phyloP scores from a whole-genome alignment of 2,329 filamentous ascomycete genomes.

The Aspergillus eucalypticola region DNA sequence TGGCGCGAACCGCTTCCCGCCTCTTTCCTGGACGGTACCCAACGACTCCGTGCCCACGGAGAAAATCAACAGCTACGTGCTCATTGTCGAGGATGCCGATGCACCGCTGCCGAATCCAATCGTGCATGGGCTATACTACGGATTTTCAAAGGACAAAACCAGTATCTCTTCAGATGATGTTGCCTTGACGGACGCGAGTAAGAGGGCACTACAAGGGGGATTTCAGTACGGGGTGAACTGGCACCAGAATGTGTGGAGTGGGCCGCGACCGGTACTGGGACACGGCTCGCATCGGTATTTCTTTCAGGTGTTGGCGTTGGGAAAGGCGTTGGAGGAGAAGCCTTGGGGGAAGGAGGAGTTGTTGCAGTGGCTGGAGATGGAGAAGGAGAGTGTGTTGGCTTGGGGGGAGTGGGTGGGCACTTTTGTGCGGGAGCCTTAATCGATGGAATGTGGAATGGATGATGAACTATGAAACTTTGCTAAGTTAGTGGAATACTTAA shows the following conservation, averaged over 20 bases:
- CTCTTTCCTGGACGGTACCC: slow-evolving; percentile 36
- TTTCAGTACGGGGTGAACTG: slow-evolving; percentile 50
- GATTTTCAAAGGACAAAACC: slow-evolving; percentile 38
- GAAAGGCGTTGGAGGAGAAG: slow-evolving; percentile 44
- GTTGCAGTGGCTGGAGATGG: slow-evolving; percentile 45
- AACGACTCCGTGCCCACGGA: slow-evolving; percentile 37
- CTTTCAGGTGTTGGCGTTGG: slow-evolving; percentile 52
- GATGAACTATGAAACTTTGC: not conserved
- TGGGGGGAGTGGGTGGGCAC: slow-evolving; percentile 53
- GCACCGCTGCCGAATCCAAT: slow-evolving; percentile 49
- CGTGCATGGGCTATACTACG: slow-evolving; percentile 47
- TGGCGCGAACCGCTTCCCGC: not conserved
- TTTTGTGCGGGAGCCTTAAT: slow-evolving; percentile 41
- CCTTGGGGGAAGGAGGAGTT: slow-evolving; percentile 45
- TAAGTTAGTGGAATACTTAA: not conserved
- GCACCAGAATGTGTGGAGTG: slow-evolving; percentile 44
- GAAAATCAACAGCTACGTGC: slow-evolving; percentile 36
- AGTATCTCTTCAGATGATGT: slow-evolving; percentile 35
- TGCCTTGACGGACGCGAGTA: slow-evolving; percentile 34
- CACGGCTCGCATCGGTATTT: slow-evolving; percentile 57
- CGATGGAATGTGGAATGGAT: not conserved
- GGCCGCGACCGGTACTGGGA: slow-evolving; percentile 51
- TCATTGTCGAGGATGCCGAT: slow-evolving; percentile 52
- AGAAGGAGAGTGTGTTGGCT: slow-evolving; percentile 44
- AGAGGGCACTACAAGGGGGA: slow-evolving; percentile 34